Evolutionary conservation across 1,284 basidiomycete genomes (phyloP).

Genomic region (Waitea zeae): DNA sequence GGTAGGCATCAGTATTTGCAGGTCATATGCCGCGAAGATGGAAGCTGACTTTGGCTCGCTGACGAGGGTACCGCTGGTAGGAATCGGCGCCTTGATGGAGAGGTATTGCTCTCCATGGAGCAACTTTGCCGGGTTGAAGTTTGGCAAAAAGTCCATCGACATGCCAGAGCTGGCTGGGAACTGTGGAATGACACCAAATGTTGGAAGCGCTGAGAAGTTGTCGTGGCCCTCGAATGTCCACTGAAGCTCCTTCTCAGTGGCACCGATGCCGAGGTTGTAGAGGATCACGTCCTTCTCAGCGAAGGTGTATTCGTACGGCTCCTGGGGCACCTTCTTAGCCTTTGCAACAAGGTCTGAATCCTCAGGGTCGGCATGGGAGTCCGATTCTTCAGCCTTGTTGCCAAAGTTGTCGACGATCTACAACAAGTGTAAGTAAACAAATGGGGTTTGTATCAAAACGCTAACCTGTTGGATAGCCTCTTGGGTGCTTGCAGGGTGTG

Average conservation of each 20-base stretch:
- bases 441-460: not conserved
- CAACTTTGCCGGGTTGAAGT: constrained; percentile 93
- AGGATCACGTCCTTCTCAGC: constrained; percentile 86
- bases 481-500: constrained; percentile 51
- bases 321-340: constrained; percentile 53
- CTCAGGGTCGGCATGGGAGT: constrained; percentile 60
- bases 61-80: constrained; percentile 72
- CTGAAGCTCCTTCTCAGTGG: constrained; percentile 81
- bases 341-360: constrained; percentile 74
- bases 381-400: constrained; percentile 28
- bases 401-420: constrained; percentile 70
- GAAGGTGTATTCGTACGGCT: constrained; percentile 54
- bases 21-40: not conserved
- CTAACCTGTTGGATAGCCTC: constrained; percentile 60
- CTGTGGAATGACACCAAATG: constrained; percentile 94
- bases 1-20: too few relatives aligned
- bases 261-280: constrained; percentile 95
- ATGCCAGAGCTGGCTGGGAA: constrained; percentile 52
- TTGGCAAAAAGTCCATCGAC: constrained; percentile 76
- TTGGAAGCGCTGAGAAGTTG: constrained; percentile 76
- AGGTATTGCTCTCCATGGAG: constrained; percentile 97
- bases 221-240: constrained; percentile 88
- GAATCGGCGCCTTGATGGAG: constrained; percentile 75
- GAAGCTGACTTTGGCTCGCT: constrained; percentile 50
- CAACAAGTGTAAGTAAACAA: constrained; percentile 1